Percentiles rank a stretch among this genome's conserved stretches.
These are phyloP conservation scores for Hippophae rhamnoides DNA, from an alignment of 306 rosid genomes.

Conservation along the genomic window DNA sequence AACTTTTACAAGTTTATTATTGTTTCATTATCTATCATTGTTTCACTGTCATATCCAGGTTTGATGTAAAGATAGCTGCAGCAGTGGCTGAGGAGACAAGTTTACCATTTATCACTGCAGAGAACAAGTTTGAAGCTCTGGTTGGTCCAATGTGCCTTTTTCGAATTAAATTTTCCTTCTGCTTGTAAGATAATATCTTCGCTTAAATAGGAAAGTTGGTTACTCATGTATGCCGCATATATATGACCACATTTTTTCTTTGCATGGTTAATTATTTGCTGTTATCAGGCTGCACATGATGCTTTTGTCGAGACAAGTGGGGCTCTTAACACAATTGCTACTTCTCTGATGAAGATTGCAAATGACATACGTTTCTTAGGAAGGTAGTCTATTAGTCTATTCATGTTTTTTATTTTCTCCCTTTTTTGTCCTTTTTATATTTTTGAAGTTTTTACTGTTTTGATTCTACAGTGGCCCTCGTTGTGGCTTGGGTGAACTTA, in stretches of 20 bases:
- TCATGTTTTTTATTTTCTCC: not conserved
- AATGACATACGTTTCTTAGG: conserved; percentile 93
- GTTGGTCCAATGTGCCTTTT: conserved; percentile 37
- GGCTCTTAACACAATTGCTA: conserved; percentile 76
- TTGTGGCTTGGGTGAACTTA: conserved; percentile 97
- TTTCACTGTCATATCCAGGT: conserved; percentile 37
- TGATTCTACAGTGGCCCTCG: conserved; percentile 77
- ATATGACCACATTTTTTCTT: not conserved
- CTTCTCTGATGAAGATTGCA: conserved; percentile 87
- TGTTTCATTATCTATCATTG: conserved; percentile 11
- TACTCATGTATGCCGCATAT: too few relatives aligned
- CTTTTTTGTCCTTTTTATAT: not conserved
- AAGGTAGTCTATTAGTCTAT: conserved; percentile 44
- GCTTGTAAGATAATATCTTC: conserved; percentile 2
- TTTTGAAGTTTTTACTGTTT: conserved; percentile 19
- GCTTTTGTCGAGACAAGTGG: conserved; percentile 93
- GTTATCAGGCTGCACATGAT: conserved; percentile 92
- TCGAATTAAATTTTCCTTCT: not conserved
- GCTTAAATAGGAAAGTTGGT: not conserved
- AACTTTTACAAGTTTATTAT: conserved; percentile 2
- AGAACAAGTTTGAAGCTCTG: conserved; percentile 99
- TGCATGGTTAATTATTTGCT: conserved; percentile 15
- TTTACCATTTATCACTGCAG: conserved; percentile 85
- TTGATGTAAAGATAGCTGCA: conserved; percentile 86
- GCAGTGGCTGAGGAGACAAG: conserved; percentile 91